Evolutionary conservation across 2,329 filamentous ascomycete genomes (phyloP).

Genomic region (Rutstroemia sp.): DNA sequence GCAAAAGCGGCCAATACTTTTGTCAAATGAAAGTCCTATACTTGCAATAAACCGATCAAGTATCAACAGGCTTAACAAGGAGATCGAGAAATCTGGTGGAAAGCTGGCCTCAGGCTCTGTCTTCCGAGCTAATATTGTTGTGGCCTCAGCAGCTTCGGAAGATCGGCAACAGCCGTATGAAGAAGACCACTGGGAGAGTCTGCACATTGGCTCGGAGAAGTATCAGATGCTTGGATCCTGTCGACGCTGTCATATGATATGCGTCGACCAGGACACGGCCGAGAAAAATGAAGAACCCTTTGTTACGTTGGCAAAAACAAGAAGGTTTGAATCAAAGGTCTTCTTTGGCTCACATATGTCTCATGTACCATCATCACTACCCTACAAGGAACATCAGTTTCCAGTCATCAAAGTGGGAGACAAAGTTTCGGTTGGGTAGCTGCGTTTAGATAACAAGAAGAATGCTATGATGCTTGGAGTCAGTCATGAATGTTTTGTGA

Average conservation of each 20-base stretch:
- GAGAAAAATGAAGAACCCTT: constrained; percentile 78
- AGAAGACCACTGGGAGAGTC: constrained; percentile 69
- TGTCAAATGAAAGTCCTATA: constrained; percentile 93
- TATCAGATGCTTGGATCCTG: constrained; percentile 77
- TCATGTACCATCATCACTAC: constrained; percentile 30
- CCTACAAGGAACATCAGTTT: constrained; percentile 7
- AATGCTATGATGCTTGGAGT: not conserved
- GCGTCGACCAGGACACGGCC: constrained; percentile 78
- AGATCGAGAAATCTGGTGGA: constrained; percentile 57
- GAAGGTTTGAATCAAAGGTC: constrained; percentile 75
- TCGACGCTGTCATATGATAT: constrained; percentile 91
- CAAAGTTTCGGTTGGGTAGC: constrained; percentile 6
- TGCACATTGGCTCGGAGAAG: constrained; percentile 56
- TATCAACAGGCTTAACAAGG: constrained; percentile 67
- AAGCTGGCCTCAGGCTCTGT: constrained; percentile 61
- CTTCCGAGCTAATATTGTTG: constrained; percentile 83
- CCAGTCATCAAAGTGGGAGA: constrained; percentile 11
- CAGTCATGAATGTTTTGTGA: too few species aligned
- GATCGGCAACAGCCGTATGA: constrained; percentile 49
- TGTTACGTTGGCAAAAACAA: constrained; percentile 77
- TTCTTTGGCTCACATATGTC: constrained; percentile 82
- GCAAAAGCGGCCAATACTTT: constrained; percentile 50
- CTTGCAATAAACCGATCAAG: constrained; percentile 76
- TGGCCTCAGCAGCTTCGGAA: constrained; percentile 42
- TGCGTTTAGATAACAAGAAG: too few species aligned